Evolutionary conservation across 2,329 filamentous ascomycete species (phyloP).

Genomic region (Phyllosticta citrichinensis): DNA sequence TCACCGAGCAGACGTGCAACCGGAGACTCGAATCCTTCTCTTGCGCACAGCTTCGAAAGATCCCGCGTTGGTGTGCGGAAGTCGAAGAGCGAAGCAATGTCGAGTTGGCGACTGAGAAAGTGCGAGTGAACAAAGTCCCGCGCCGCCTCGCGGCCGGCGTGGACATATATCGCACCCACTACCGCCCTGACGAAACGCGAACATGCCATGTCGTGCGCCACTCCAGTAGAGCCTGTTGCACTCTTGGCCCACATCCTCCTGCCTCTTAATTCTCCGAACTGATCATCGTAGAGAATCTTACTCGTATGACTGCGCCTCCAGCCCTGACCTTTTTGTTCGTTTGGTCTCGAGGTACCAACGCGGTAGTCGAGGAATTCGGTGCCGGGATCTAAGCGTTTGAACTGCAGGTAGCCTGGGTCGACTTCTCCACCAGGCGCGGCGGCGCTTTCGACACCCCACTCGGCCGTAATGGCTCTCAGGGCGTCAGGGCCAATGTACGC

Average conservation of each 20-base stretch:
- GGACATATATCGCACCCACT: slow-evolving; percentile 74
- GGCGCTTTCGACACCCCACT: slow-evolving; percentile 90
- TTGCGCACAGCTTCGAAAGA: slow-evolving; percentile 68
- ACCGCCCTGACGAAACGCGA: slow-evolving; percentile 74
- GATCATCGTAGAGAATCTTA: slow-evolving; percentile 70
- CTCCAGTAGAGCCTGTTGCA: slow-evolving; percentile 13
- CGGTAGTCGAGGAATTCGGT: slow-evolving; percentile 13
- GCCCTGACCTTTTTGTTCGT: not conserved
- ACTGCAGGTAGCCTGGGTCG: slow-evolving; percentile 83
- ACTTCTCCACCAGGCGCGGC: slow-evolving; percentile 82
- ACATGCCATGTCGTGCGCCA: slow-evolving; percentile 49
- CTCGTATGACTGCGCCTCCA: slow-evolving; percentile 44
- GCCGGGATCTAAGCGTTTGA: slow-evolving; percentile 39
- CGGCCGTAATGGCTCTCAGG: slow-evolving; percentile 60
- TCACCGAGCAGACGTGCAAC: slow-evolving; percentile 82
- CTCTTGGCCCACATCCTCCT: slow-evolving; percentile 15
- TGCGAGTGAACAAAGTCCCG: slow-evolving; percentile 78
- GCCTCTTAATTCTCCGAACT: slow-evolving; percentile 60
- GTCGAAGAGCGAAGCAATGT: slow-evolving; percentile 67
- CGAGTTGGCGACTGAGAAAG: slow-evolving; percentile 68
- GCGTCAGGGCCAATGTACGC: slow-evolving; percentile 72
- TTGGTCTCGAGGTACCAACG: slow-evolving; percentile 20
- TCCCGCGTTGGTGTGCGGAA: slow-evolving; percentile 81
- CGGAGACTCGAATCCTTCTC: slow-evolving; percentile 82
- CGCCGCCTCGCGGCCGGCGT: slow-evolving; percentile 67